These are phyloP conservation scores for Neurospora terricola DNA, from an alignment of 495 filamentous ascomycete species.

Conservation along the genomic window DNA sequence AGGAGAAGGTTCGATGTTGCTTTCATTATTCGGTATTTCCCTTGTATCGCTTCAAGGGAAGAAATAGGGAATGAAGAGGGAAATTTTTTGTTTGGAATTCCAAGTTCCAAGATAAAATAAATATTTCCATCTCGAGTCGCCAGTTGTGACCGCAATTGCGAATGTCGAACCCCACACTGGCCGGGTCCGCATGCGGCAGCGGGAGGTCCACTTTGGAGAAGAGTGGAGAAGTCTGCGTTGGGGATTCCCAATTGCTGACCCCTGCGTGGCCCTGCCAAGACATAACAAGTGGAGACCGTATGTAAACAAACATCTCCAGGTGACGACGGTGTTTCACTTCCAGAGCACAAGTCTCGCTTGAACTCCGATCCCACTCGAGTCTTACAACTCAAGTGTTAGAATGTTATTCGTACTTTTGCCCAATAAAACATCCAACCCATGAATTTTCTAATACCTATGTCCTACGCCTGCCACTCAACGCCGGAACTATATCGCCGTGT, in stretches of 20 bases:
- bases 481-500: not conserved
- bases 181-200: not conserved
- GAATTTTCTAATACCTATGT: not conserved
- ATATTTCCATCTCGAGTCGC: not conserved
- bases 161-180: not conserved
- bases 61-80: not conserved
- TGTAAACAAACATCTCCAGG: not conserved
- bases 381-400: not conserved
- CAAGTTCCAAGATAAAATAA: not conserved
- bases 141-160: not conserved
- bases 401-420: not conserved
- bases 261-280: not conserved
- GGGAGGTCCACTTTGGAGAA: not conserved
- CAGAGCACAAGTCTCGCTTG: not conserved
- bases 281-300: not conserved
- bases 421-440: not conserved
- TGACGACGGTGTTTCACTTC: not conserved
- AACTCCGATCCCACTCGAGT: not conserved
- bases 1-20: not conserved
- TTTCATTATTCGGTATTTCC: not conserved
- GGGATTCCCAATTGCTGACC: not conserved
- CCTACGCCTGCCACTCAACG: not conserved
- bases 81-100: not conserved
- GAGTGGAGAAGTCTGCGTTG: not conserved
- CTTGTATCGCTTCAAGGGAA: not conserved